Evolutionary conservation across 768 basidiomycete genomes (phyloP).

Genomic region (Rhodotorula diobovata): DNA sequence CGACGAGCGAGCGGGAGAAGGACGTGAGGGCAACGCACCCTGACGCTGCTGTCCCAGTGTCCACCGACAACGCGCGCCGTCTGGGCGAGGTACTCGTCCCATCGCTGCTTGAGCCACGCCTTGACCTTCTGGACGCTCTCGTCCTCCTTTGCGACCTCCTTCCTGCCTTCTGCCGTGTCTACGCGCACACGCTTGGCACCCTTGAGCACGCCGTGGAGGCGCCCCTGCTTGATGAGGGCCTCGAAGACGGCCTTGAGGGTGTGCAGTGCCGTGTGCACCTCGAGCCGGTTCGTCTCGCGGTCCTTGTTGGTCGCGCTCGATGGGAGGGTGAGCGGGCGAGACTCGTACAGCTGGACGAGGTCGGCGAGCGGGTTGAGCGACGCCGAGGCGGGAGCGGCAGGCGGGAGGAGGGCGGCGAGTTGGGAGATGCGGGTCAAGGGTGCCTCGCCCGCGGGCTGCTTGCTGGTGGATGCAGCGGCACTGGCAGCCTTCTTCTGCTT

Average conservation of each 20-base stretch:
- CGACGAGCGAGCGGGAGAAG: neutral
- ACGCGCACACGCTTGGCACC: constrained; percentile 44
- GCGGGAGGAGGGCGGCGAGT: constrained; percentile 34
- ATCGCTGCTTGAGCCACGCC: constrained; percentile 71
- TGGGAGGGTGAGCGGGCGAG: neutral
- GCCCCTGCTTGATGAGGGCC: constrained; percentile 58
- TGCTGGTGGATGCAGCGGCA: neutral
- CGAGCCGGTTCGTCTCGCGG: constrained; percentile 31
- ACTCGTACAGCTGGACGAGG: constrained; percentile 26
- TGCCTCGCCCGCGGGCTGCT: neutral
- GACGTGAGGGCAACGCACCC: constrained; percentile 54
- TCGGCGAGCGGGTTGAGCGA: constrained; percentile 38
- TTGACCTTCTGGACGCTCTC: constrained; percentile 56
- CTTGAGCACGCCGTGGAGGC: constrained; percentile 53
- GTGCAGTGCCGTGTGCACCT: constrained; percentile 38
- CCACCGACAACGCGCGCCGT: constrained; percentile 69
- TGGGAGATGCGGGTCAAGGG: constrained; percentile 15
- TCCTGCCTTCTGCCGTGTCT: constrained; percentile 44
- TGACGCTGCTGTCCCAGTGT: constrained; percentile 61
- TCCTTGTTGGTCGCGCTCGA: neutral
- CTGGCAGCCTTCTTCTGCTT: constrained; percentile 3
- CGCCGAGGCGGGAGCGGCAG: constrained; percentile 27
- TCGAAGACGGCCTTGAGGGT: constrained; percentile 55
- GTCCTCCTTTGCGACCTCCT: constrained; percentile 49
- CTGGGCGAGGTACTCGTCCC: constrained; percentile 66